Conservation (phyloP, 2,329 filamentous ascomycete genomes). For the Pezicula rhizophila region DNA sequence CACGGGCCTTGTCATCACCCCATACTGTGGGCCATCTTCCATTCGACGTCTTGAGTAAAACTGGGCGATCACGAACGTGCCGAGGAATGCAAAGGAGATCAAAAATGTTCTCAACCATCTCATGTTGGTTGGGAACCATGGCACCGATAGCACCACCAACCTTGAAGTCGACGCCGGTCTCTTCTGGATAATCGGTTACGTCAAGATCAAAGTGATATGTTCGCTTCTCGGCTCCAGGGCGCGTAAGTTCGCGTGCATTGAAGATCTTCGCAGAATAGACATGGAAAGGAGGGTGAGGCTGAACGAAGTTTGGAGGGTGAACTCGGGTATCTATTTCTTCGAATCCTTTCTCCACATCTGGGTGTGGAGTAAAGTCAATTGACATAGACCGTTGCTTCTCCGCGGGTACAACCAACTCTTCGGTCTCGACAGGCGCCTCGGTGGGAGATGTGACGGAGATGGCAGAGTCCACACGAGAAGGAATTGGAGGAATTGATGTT, state of each 20-base stretch:
- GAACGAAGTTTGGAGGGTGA: constrained; percentile 83
- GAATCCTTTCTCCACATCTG: constrained; percentile 4
- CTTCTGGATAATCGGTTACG: constrained; percentile 86
- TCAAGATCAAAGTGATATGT: constrained; percentile 98
- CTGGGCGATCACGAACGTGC: constrained; percentile 76
- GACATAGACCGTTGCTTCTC: constrained; percentile 28
- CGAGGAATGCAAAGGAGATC: constrained; percentile 75
- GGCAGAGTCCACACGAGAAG: constrained; percentile 44
- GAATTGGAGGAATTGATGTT: constrained; percentile 2
- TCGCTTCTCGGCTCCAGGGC: constrained; percentile 84
- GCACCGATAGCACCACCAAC: constrained; percentile 94
- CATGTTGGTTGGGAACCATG: constrained; percentile 76
- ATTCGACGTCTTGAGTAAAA: constrained; percentile 69
- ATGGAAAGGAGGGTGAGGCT: constrained; percentile 88
- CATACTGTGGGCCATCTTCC: constrained; percentile 97
- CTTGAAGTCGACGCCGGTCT: constrained; percentile 84
- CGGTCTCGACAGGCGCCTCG: constrained; percentile 29
- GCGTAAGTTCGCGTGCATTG: constrained; percentile 79
- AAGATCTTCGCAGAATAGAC: constrained; percentile 88
- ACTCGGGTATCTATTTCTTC: constrained; percentile 47
- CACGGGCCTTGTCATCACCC: constrained; percentile 81
- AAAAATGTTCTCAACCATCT: constrained; percentile 76
- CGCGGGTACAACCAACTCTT: constrained; percentile 31
- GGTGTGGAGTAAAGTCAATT: constrained; percentile 27
- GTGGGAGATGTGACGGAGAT: constrained; percentile 31